Percentiles rank a stretch among this genome's conserved stretches.
Evolutionary conservation across 2,329 filamentous ascomycete genomes (phyloP).

Genomic region (Colletotrichum sp.): DNA sequence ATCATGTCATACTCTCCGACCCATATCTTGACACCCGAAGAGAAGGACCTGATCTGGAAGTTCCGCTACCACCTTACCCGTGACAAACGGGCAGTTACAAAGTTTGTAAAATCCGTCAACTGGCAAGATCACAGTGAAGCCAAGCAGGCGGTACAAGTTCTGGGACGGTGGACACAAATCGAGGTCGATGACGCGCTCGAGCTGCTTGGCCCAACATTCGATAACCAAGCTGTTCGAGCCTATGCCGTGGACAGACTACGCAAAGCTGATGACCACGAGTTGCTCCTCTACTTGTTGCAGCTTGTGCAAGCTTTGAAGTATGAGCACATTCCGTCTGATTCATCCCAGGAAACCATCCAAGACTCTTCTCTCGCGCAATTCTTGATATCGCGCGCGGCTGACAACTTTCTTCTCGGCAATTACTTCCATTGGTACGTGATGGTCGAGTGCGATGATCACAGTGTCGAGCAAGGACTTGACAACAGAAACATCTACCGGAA

Average conservation of each 20-base stretch:
- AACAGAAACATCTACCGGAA: conserved; percentile 89
- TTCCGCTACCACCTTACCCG: conserved; percentile 93
- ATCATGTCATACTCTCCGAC: conserved; percentile 94
- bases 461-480: conserved; percentile 73
- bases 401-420: conserved; percentile 90
- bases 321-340: conserved; percentile 73
- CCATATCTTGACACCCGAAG: conserved; percentile 83
- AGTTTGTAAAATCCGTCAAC: conserved; percentile 97
- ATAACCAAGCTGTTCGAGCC: conserved; percentile 84
- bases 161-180: conserved; percentile 94
- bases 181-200: conserved; percentile 97
- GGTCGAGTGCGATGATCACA: conserved; percentile 92
- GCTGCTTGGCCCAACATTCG: conserved; percentile 88
- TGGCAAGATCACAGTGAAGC: conserved; percentile 88
- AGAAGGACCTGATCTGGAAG: conserved; percentile 97
- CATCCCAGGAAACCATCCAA: conserved; percentile 60
- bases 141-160: conserved; percentile 85
- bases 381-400: conserved; percentile 83
- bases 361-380: conserved; percentile 91
- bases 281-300: conserved; percentile 90
- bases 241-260: conserved; percentile 92
- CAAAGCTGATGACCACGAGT: conserved; percentile 90
- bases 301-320: conserved; percentile 96
- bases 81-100: conserved; percentile 91
- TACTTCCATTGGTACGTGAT: conserved; percentile 99